A percentile compares a stretch with the other conserved stretches of the same genome.
Conservation (phyloP, 2,329 filamentous ascomycete species). For the Leptoxyphium fumago region DNA sequence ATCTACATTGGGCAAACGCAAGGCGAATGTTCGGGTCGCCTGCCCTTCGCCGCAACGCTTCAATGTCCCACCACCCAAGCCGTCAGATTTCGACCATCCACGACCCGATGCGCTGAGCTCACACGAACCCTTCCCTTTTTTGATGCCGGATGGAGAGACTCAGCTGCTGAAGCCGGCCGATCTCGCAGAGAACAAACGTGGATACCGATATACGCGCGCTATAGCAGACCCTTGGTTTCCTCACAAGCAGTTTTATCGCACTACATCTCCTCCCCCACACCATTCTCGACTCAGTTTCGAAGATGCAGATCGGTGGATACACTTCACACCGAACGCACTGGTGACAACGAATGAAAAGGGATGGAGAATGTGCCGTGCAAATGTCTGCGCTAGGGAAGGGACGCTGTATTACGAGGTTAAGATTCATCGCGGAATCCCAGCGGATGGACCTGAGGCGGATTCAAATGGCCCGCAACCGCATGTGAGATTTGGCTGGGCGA, state of each 20-base stretch:
- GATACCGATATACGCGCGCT: slow-evolving; percentile 79
- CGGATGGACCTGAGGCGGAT: slow-evolving; percentile 25
- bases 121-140: slow-evolving; percentile 31
- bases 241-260: slow-evolving; percentile 75
- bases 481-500: slow-evolving; percentile 74
- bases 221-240: slow-evolving; percentile 81
- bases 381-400: slow-evolving; percentile 79
- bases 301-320: slow-evolving; percentile 73
- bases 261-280: slow-evolving; percentile 74
- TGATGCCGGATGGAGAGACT: slow-evolving; percentile 25
- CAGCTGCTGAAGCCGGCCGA: slow-evolving; percentile 36
- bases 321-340: slow-evolving; percentile 54
- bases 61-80: slow-evolving; percentile 32
- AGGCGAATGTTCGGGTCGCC: slow-evolving; percentile 20
- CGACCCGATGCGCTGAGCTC: slow-evolving; percentile 31
- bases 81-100: slow-evolving; percentile 34
- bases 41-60: slow-evolving; percentile 35
- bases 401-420: slow-evolving; percentile 91
- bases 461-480: slow-evolving; percentile 35
- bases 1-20: slow-evolving; percentile 19
- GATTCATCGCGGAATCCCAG: slow-evolving; percentile 60
- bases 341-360: slow-evolving; percentile 84
- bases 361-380: slow-evolving; percentile 80
- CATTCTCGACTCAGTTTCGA: slow-evolving; percentile 81
- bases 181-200: slow-evolving; percentile 48